Conservation (phyloP, 1,284 basidiomycete species). For the Meripilus lineatus region DNA sequence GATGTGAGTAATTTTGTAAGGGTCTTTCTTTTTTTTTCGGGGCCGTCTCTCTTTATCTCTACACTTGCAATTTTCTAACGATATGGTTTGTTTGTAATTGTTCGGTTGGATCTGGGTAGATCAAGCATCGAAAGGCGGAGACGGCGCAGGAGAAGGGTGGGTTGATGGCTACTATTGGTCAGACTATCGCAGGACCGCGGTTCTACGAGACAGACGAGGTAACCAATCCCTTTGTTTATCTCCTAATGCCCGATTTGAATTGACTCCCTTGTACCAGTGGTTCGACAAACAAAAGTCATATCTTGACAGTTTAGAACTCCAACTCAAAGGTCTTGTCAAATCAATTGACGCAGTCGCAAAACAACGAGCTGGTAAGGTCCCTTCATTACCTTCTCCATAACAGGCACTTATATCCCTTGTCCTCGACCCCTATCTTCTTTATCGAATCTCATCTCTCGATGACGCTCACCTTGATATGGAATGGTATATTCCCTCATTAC, state of each 20-base stretch:
- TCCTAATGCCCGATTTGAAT: neutral
- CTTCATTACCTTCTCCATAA: neutral
- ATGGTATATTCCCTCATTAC: neutral
- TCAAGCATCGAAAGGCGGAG: conserved; percentile 82
- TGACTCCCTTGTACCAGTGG: conserved; percentile 52
- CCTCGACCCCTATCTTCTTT: neutral
- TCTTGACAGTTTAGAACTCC: conserved; percentile 86
- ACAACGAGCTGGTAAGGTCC: conserved; percentile 60
- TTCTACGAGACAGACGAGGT: conserved; percentile 95
- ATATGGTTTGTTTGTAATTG: conserved; percentile 10
- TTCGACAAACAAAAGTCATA: conserved; percentile 87
- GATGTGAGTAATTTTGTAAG: conserved; percentile 50
- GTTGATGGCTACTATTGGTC: conserved; percentile 74
- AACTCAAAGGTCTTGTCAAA: conserved; percentile 83
- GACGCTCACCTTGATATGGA: neutral
- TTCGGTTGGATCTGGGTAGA: conserved; percentile 57
- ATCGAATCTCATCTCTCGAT: neutral
- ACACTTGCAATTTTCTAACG: neutral
- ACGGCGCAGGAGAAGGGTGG: conserved; percentile 72
- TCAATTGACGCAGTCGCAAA: conserved; percentile 81
- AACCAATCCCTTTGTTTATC: conserved; percentile 13
- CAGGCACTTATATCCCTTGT: neutral
- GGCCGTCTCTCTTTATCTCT: neutral
- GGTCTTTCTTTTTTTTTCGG: neutral
- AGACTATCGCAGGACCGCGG: conserved; percentile 73